Percentiles rank a stretch among this genome's conserved stretches.
These are phyloP conservation scores for Pleurotus citrinopileatus DNA, from an alignment of 768 basidiomycete species.

Conservation along the genomic window DNA sequence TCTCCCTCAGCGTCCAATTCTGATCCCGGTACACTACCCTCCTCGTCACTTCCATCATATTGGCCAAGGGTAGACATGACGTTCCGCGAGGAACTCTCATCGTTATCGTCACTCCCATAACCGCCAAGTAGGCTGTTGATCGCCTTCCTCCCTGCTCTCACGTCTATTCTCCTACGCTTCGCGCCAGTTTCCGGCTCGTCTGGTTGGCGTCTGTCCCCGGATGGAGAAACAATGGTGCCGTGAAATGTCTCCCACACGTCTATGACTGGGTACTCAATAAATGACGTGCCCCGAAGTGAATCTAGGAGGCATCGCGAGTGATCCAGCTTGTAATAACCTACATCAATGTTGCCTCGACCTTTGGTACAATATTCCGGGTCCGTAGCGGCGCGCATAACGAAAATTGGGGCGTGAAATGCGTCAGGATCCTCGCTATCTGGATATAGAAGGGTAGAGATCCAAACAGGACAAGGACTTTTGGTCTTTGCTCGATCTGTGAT, in stretches of 20 bases:
- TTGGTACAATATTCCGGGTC: conserved; percentile 30
- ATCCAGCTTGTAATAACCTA: conserved; percentile 58
- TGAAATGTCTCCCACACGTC: conserved; percentile 69
- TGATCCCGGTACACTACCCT: conserved; percentile 8
- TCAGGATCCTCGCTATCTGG: conserved; percentile 56
- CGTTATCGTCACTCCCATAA: conserved; percentile 53
- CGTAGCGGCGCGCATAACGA: conserved; percentile 51
- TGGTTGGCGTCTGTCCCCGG: conserved; percentile 39
- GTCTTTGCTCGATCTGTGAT: conserved; percentile 35
- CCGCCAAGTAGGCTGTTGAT: conserved; percentile 57
- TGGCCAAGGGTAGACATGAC: conserved; percentile 39
- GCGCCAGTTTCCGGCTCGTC: conserved; percentile 29
- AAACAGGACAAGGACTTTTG: conserved; percentile 52
- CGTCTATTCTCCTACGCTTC: conserved; percentile 59
- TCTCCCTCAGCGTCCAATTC: conserved; percentile 31
- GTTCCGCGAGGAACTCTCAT: conserved; percentile 23
- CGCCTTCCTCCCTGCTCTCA: conserved; percentile 47
- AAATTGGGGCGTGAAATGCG: conserved; percentile 53
- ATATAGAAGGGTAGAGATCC: conserved; percentile 52
- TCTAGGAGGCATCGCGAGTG: conserved; percentile 40
- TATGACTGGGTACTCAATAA: conserved; percentile 83
- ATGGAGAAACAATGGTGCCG: conserved; percentile 55
- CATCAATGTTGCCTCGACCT: conserved; percentile 20
- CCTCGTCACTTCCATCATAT: conserved; percentile 40
- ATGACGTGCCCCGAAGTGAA: conserved; percentile 57